Evolutionary conservation across 228 moss, liverwort and hornwort genomes (phyloP).

Genomic region (Sphagnum magellanicum): DNA sequence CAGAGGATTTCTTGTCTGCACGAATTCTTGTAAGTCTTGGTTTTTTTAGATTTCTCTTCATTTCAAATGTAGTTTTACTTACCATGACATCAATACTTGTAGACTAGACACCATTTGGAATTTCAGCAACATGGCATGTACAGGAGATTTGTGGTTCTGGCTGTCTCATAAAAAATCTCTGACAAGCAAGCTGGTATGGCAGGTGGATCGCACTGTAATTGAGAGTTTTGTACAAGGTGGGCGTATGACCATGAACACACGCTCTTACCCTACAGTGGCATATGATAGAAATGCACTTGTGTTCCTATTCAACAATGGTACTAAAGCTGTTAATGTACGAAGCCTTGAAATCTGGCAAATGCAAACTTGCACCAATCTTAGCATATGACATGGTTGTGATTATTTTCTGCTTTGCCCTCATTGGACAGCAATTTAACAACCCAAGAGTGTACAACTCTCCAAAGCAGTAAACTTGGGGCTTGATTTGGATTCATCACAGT

Average conservation of each 20-base stretch:
- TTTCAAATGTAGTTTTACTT: too few species aligned
- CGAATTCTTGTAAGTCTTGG: slow-evolving; percentile 37
- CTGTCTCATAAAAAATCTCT: background rate
- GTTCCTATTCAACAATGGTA: slow-evolving; percentile 54
- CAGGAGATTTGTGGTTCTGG: slow-evolving; percentile 16
- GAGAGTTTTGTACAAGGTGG: slow-evolving; percentile 38
- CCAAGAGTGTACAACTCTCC: too few species aligned
- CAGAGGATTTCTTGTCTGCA: slow-evolving; percentile 21
- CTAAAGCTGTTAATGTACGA: slow-evolving; percentile 20
- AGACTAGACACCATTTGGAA: background rate
- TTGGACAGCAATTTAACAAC: too few species aligned
- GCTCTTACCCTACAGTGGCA: slow-evolving; percentile 39
- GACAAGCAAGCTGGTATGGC: background rate
- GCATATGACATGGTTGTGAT: slow-evolving; percentile 1
- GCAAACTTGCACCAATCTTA: slow-evolving; percentile 16
- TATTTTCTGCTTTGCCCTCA: too few species aligned
- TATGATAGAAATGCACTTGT: slow-evolving; percentile 10
- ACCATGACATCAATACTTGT: too few species aligned
- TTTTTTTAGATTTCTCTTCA: background rate
- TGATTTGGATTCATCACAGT: too few species aligned
- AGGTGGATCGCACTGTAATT: slow-evolving; percentile 47
- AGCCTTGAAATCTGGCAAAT: slow-evolving; percentile 30
- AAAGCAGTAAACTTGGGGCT: too few species aligned
- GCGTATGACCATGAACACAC: slow-evolving; percentile 23
- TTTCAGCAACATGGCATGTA: background rate